Percentiles rank a stretch among this genome's conserved stretches.
Evolutionary conservation across 2,329 filamentous ascomycete genomes (phyloP).

Genomic region (Podosphaera fusca): DNA sequence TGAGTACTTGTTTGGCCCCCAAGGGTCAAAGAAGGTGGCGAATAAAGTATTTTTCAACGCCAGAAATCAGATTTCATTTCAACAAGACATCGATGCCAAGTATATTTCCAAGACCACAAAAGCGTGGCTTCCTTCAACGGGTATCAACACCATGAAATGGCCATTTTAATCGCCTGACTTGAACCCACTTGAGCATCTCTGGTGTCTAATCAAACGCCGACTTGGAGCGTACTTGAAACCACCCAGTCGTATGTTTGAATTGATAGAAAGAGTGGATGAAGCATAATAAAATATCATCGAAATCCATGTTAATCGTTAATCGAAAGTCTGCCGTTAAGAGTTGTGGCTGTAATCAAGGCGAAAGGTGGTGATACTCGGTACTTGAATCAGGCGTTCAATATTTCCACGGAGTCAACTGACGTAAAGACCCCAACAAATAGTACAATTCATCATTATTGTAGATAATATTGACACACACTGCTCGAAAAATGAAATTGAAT

Average conservation of each 20-base stretch:
- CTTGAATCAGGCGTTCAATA: too few relatives aligned
- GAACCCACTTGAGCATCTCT: too few relatives aligned
- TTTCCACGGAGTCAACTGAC: too few relatives aligned
- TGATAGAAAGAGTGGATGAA: too few relatives aligned
- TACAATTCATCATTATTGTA: too few relatives aligned
- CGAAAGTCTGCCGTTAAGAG: not conserved
- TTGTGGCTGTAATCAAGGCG: not conserved
- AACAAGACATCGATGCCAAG: not conserved
- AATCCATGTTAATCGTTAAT: not conserved
- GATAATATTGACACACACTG: too few relatives aligned
- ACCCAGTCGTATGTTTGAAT: too few relatives aligned
- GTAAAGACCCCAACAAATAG: too few relatives aligned
- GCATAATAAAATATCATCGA: not conserved
- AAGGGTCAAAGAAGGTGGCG: not conserved
- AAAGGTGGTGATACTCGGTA: not conserved
- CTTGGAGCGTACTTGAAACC: too few relatives aligned
- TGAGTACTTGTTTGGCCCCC: not conserved
- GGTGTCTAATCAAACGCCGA: too few relatives aligned
- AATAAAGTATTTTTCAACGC: not conserved
- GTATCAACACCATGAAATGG: not conserved
- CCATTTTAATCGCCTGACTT: too few relatives aligned
- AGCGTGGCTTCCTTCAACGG: not conserved
- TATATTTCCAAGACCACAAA: not conserved
- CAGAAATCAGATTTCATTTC: not conserved
- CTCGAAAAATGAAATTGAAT: too few relatives aligned